A percentile compares a stretch with the other conserved stretches of the same genome.
Conservation (phyloP, 257 asterid genomes). For the Plectranthus barbatus region DNA sequence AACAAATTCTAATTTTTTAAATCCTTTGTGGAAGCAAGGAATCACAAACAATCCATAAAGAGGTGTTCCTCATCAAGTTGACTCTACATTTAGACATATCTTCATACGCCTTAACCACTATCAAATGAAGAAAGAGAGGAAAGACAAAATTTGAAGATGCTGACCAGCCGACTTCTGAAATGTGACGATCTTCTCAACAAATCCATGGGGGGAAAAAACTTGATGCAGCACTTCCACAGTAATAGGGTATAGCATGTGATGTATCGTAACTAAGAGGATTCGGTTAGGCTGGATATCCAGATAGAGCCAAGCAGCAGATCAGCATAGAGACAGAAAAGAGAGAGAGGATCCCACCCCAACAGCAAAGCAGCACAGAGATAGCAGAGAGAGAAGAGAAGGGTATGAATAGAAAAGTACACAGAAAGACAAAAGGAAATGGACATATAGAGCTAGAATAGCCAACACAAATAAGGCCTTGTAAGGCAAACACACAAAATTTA, state of each 20-base stretch:
- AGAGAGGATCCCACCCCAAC: slow-evolving; percentile 50
- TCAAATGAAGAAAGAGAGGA: slow-evolving; percentile 31
- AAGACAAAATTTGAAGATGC: slow-evolving; percentile 67
- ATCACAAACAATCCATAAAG: slow-evolving; percentile 1
- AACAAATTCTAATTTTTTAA: background rate
- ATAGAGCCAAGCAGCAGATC: slow-evolving; percentile 69
- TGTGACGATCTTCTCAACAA: slow-evolving; percentile 99
- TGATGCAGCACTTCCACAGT: slow-evolving; percentile 99
- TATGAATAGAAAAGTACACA: slow-evolving; percentile 62
- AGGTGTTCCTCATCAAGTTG: slow-evolving; percentile 13
- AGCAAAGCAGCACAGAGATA: slow-evolving; percentile 80
- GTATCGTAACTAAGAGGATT: slow-evolving; percentile 96
- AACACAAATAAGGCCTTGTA: slow-evolving; percentile 20
- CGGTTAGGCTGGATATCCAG: slow-evolving; percentile 97
- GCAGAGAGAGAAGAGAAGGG: slow-evolving; percentile 78
- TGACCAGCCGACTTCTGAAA: slow-evolving; percentile 99
- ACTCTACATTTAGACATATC: slow-evolving; percentile 19
- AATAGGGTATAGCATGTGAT: slow-evolving; percentile 99
- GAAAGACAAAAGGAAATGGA: slow-evolving; percentile 41
- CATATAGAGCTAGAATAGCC: slow-evolving; percentile 19
- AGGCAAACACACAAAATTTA: slow-evolving; percentile 9
- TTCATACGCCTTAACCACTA: slow-evolving; percentile 24
- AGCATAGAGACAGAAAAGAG: slow-evolving; percentile 60
- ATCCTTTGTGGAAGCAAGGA: slow-evolving; percentile 11
- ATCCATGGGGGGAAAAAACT: slow-evolving; percentile 99